phyloP scores from a whole-genome alignment of 1,139 yeast species.

The Geotrichum fermentans region DNA sequence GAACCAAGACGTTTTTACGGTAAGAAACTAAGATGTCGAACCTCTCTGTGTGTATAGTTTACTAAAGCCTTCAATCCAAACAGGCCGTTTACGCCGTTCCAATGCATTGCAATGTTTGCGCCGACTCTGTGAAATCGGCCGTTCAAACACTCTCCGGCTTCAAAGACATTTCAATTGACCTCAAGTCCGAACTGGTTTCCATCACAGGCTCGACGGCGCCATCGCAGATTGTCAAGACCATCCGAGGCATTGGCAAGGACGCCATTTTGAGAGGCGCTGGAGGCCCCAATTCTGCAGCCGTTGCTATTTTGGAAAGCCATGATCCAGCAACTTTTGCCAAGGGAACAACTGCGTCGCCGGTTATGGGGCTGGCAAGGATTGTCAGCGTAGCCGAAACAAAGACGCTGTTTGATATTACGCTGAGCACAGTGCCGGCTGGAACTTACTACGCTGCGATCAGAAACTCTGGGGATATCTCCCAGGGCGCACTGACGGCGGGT shows the following conservation, averaged over 20 bases:
- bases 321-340: conserved; percentile 45
- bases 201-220: conserved; percentile 68
- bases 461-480: conserved; percentile 66
- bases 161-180: conserved; percentile 48
- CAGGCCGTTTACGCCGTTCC: conserved; percentile 62
- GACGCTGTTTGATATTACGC: conserved; percentile 67
- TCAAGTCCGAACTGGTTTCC: conserved; percentile 53
- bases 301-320: conserved; percentile 77
- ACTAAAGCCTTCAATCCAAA: no score
- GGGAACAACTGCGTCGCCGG: conserved; percentile 42
- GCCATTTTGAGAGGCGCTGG: conserved; percentile 94
- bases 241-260: conserved; percentile 71
- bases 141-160: conserved; percentile 43
- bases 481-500: conserved; percentile 73
- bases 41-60: background rate
- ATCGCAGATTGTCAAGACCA: conserved; percentile 56
- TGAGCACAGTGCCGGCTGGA: conserved; percentile 54
- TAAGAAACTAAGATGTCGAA: background rate
- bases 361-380: conserved; percentile 81
- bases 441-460: conserved; percentile 66
- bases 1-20: conserved; percentile 7
- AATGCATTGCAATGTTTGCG: conserved; percentile 67
- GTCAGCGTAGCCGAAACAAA: conserved; percentile 56
- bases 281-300: conserved; percentile 81
- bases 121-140: conserved; percentile 52